A percentile compares a stretch with the other conserved stretches of the same genome.
These are phyloP conservation scores for Iberis pinnata DNA, from an alignment of 345 rosid species.

Conservation along the genomic window DNA sequence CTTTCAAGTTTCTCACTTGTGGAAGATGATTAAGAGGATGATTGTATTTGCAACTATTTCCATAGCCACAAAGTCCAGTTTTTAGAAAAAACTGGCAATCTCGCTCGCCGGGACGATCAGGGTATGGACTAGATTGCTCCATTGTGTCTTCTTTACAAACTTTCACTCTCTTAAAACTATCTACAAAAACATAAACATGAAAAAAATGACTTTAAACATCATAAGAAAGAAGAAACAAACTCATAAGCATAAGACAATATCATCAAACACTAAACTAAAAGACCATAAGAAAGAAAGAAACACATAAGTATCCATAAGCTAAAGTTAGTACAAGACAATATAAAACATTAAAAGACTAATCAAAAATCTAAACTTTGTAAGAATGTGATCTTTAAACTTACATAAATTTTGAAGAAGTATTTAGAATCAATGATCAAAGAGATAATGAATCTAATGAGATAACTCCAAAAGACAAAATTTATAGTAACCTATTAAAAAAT, in stretches of 20 bases:
- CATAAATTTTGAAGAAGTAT: too few species aligned
- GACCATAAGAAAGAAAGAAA: too few species aligned
- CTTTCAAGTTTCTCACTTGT: conserved; percentile 32
- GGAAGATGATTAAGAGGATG: conserved; percentile 61
- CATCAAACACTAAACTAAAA: neutral
- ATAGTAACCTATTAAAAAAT: too few species aligned
- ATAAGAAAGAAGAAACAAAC: neutral
- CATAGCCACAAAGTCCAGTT: conserved; percentile 69
- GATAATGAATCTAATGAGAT: too few species aligned
- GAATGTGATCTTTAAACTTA: too few species aligned
- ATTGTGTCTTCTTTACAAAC: conserved; percentile 45
- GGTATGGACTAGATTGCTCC: conserved; percentile 45
- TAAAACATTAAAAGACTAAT: conserved; percentile 16
- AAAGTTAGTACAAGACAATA: conserved; percentile 17
- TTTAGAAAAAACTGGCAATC: conserved; percentile 58
- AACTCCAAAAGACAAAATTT: too few species aligned
- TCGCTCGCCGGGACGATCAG: conserved; percentile 70
- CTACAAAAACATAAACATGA: conserved; percentile 17
- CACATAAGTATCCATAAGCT: conserved; percentile 1
- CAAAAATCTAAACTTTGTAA: conserved; percentile 11
- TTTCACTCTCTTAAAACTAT: conserved; percentile 48
- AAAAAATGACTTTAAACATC: neutral
- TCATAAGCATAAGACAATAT: neutral
- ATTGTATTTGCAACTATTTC: conserved; percentile 61
- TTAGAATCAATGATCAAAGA: too few species aligned